Evolutionary conservation across 1,284 basidiomycete genomes (phyloP).

Genomic region (Ceratobasidium sp.): DNA sequence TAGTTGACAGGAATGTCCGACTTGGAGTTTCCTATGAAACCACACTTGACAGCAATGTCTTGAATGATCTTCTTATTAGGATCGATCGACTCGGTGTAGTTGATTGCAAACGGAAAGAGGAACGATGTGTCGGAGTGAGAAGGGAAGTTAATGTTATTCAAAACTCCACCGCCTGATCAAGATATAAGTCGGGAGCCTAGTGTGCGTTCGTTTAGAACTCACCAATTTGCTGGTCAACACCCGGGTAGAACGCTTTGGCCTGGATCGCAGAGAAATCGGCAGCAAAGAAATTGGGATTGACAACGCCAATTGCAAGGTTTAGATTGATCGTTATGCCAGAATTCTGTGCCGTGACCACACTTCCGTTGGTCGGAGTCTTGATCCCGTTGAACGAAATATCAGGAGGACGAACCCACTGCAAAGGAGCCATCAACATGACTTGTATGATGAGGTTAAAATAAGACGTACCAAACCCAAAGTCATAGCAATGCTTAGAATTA

Average conservation of each 20-base stretch:
- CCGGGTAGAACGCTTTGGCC: constrained; percentile 55
- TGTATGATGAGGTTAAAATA: neutral
- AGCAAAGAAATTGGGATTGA: constrained; percentile 86
- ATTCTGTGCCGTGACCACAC: constrained; percentile 51
- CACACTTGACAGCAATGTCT: constrained; percentile 75
- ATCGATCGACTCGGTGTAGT: constrained; percentile 69
- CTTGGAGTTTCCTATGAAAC: constrained; percentile 55
- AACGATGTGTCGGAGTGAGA: constrained; percentile 73
- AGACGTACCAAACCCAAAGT: constrained; percentile 38
- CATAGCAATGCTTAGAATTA: constrained; percentile 39
- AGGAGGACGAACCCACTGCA: constrained; percentile 42
- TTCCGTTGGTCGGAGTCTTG: constrained; percentile 51
- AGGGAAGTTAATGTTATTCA: constrained; percentile 67
- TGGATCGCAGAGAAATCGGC: constrained; percentile 73
- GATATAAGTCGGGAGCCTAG: constrained; percentile 1
- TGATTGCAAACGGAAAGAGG: constrained; percentile 80
- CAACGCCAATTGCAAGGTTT: constrained; percentile 71
- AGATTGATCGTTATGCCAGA: constrained; percentile 68
- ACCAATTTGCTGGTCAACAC: constrained; percentile 31
- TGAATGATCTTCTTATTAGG: constrained; percentile 65
- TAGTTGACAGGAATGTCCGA: constrained; percentile 71
- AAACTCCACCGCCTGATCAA: constrained; percentile 67
- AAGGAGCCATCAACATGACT: neutral
- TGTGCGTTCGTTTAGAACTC: neutral
- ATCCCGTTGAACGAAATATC: constrained; percentile 60